Base-by-base conservation (phyloP, 148 eudicot species). In the Tetragonia tetragonoides region DNA sequence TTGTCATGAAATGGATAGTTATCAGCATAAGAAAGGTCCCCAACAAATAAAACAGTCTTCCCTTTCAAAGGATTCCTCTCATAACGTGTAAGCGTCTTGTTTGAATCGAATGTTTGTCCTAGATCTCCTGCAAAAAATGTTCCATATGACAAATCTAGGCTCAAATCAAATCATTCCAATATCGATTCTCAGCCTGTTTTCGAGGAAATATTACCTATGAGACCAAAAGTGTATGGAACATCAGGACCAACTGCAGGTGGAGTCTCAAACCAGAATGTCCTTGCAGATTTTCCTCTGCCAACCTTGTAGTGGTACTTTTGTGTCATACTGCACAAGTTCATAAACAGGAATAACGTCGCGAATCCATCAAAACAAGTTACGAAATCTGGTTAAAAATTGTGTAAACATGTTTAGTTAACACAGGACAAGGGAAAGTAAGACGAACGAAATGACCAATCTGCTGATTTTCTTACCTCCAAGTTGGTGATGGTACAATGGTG, bases 161-260 rank as follows among this genome's bases (percentile, higher is more conserved):
- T 49, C 53, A 1, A 49, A 49, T 49, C 16, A 47, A 75, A 34
- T 15, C 16, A 14, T 15, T 65, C 59, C 18, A 75, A 40, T 21
- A 39, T 42, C 51, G 11, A 23, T 20, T 34, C 20, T 11, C 18
- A 16, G 47, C 3, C 1, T 15, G 3, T 11, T 9, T 54, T 16
- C 17, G 18, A 6, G n/a, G 21, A 41, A 5, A 54, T 73, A 47
- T 66, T 78, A 86, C 91, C 89, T 65, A 86, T 88, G 66, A 88
- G 46, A 51, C 96, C 96, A 42, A 91, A 91, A 21, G 93, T 88
- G 69, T 91, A 91, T 6, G 91, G 89, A 54, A 83, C 93, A 79
- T 91, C 93, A 9, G 88, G 97, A n/a, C 93, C 93, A 64, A 85
- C 83, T 80, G 80, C 78, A 7, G 97, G 93, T 34, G 97, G 97